Base-by-base conservation (phyloP, 768 basidiomycete species). In the Thelephora ganbajun region DNA sequence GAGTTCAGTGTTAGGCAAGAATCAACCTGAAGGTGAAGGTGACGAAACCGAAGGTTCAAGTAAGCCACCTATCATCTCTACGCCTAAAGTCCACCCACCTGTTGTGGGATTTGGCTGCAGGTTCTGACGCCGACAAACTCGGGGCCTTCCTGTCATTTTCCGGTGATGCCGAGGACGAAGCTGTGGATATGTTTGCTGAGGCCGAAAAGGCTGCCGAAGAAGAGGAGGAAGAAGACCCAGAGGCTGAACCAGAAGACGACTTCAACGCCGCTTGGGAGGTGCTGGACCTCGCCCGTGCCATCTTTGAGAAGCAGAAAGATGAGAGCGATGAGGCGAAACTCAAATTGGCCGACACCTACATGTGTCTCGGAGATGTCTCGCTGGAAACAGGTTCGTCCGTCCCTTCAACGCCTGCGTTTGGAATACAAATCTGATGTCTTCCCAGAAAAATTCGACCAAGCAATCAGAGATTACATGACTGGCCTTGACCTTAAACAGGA, bases 181-280 rank as follows among this genome's bases (percentile, higher is more conserved):
- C 73, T 0, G 69, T 85, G 2, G 84, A 87, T 59, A 64, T 86
- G 34, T 76, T 86, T 53, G 80, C 67, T 1, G 70, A 77, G 51
- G 71, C 74, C 33, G 63, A 64, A n/a, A 69, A 74, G 49, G 64
- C 59, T 14, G 63, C 67, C 36, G 66, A 63, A 7, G 73, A 74
- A 47, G 69, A 58, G 2, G 78, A 73, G 6, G 77, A 67, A 1
- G 80, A 72, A 7, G 85, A 67, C 2, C 83, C 77, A 3, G 84
- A 80, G 11, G 84, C 61, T 3, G 89, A 87, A 56, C 89, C 88
- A 0, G 94, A 96, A 57, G 96, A 99, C 55, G 96, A 98, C 57
- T 96, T 96, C 63, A 96, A 94, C 54, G 90, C 89, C 20, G 91
- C 96, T 11, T 99, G 94, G 92, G 88, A 96, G 59, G 83, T 94